phyloP scores from a whole-genome alignment of 1,284 basidiomycete species.

The Sparassis latifolia region DNA sequence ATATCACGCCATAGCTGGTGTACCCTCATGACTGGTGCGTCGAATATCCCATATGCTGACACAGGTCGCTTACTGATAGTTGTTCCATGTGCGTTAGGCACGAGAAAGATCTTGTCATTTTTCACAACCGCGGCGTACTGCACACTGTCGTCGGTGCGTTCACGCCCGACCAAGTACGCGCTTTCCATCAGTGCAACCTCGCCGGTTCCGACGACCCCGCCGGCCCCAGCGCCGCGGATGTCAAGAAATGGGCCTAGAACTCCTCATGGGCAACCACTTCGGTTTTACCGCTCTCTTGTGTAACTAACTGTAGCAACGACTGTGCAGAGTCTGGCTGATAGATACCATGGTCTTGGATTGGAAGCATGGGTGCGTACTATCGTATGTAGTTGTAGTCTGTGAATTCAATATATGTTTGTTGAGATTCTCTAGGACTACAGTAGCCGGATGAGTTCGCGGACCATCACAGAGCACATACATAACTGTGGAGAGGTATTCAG shows the following conservation, averaged over 20 bases:
- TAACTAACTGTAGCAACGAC: too few relatives aligned
- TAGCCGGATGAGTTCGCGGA: too few relatives aligned
- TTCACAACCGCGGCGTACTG: constrained; percentile 71
- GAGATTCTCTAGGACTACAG: too few relatives aligned
- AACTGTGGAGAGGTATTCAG: too few relatives aligned
- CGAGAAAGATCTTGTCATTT: constrained; percentile 60
- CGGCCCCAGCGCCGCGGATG: constrained; percentile 45
- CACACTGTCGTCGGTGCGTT: constrained; percentile 79
- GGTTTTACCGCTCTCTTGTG: constrained; percentile 11
- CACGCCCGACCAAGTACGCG: constrained; percentile 58
- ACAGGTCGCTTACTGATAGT: background rate
- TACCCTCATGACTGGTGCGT: constrained; percentile 59
- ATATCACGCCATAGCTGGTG: constrained; percentile 34
- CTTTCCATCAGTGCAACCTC: constrained; percentile 64
- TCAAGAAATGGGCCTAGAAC: constrained; percentile 30
- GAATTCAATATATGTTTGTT: too few relatives aligned
- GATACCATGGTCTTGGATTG: too few relatives aligned
- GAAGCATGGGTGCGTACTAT: too few relatives aligned
- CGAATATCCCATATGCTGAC: background rate
- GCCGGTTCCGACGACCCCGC: constrained; percentile 51
- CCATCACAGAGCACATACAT: too few relatives aligned
- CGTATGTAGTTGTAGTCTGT: too few relatives aligned
- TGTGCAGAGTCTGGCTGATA: too few relatives aligned
- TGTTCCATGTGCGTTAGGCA: constrained; percentile 25
- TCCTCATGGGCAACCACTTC: constrained; percentile 13